These are phyloP conservation scores for Lactuca sativa DNA, from an alignment of 129 eudicot genomes.

Conservation along the genomic window DNA sequence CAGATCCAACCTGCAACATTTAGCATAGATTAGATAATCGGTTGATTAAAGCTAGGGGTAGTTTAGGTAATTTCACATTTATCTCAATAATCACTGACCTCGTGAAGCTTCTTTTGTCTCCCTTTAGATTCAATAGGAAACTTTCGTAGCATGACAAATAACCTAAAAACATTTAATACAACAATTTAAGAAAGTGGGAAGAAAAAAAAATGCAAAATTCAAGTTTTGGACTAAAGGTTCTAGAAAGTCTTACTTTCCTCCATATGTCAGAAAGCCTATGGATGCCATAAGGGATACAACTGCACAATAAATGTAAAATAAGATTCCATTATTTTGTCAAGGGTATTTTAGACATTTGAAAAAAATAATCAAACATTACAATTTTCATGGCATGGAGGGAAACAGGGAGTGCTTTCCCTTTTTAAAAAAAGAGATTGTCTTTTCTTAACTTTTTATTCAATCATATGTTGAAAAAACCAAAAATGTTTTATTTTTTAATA, in stretches of 20 bases:
- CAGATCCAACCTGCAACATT: slow-evolving; percentile 81
- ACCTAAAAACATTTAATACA: slow-evolving; percentile 42
- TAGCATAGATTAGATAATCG: neutral
- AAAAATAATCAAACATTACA: neutral
- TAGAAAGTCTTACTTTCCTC: slow-evolving; percentile 69
- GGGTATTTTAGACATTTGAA: slow-evolving; percentile 4
- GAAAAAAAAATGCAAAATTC: neutral
- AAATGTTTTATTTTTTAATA: neutral
- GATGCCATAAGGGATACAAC: slow-evolving; percentile 86
- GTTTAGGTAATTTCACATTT: neutral
- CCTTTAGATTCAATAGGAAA: slow-evolving; percentile 97
- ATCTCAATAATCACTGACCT: slow-evolving; percentile 49
- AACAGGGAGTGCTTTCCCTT: neutral
- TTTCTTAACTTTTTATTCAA: neutral
- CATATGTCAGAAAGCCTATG: slow-evolving; percentile 75
- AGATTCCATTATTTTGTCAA: neutral
- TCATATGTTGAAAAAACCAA: neutral
- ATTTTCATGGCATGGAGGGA: slow-evolving; percentile 2
- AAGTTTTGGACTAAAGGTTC: neutral
- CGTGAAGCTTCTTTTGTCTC: slow-evolving; percentile 91
- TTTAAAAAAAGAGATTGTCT: neutral
- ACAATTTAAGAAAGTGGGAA: slow-evolving; percentile 6
- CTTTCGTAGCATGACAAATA: slow-evolving; percentile 81
- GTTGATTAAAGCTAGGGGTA: neutral
- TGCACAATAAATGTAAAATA: slow-evolving; percentile 34